Percentiles rank a stretch among this genome's conserved stretches.
These are phyloP conservation scores for Lecanosticta acicola DNA, from an alignment of 2,329 filamentous ascomycete genomes.

Conservation along the genomic window DNA sequence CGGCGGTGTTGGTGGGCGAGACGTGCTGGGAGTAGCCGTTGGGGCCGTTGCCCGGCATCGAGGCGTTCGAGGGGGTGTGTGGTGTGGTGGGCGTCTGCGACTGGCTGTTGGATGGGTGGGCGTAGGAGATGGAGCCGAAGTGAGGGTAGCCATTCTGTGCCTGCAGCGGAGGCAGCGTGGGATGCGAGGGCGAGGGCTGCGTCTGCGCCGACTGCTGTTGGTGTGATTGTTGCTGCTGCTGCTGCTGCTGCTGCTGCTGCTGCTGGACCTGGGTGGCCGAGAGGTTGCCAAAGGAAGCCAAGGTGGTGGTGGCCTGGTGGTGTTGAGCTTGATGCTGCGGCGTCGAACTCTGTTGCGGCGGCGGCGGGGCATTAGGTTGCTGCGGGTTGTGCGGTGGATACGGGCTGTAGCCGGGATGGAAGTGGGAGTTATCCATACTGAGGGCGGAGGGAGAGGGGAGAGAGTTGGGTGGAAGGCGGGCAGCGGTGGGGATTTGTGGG, in stretches of 20 bases:
- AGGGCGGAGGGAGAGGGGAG: slow-evolving; percentile 2
- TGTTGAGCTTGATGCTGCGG: slow-evolving; percentile 16
- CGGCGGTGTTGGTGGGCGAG: slow-evolving; percentile 22
- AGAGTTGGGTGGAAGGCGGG: neutral
- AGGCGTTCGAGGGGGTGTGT: slow-evolving; percentile 30
- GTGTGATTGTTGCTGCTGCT: slow-evolving; percentile 15
- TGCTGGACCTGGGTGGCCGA: slow-evolving; percentile 7
- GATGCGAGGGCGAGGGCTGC: slow-evolving; percentile 21
- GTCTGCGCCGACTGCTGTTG: slow-evolving; percentile 18
- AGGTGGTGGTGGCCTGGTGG: slow-evolving; percentile 18
- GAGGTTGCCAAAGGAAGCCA: slow-evolving; percentile 24
- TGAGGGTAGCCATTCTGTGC: slow-evolving; percentile 30
- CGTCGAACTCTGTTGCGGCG: slow-evolving; percentile 3
- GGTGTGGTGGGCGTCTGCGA: slow-evolving; percentile 31
- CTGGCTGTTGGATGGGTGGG: slow-evolving; percentile 26
- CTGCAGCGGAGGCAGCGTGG: slow-evolving; percentile 34
- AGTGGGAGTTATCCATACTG: slow-evolving; percentile 25
- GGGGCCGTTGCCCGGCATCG: slow-evolving; percentile 24
- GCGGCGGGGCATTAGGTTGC: neutral
- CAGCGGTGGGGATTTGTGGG: slow-evolving; percentile 11
- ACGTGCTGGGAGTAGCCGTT: slow-evolving; percentile 30
- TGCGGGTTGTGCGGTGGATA: slow-evolving; percentile 8
- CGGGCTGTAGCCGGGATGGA: slow-evolving; percentile 25
- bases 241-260: slow-evolving; percentile 19
- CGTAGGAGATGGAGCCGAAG: slow-evolving; percentile 32